phyloP scores from a whole-genome alignment of 495 filamentous ascomycete species.

The Podospora tetraspora region DNA sequence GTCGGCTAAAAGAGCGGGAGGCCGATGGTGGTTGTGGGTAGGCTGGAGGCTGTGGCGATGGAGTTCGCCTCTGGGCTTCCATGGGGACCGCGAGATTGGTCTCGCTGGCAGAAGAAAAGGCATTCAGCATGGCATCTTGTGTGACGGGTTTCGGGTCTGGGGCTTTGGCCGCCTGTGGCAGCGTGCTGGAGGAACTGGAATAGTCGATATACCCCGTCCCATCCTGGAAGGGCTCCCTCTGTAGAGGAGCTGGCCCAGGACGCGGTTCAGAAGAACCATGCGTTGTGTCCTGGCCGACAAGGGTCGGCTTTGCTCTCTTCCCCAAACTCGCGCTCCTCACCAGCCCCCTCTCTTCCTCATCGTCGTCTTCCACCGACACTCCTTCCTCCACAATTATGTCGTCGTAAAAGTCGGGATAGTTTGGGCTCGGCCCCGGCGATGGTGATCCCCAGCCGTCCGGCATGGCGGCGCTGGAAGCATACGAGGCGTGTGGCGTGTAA shows the following conservation, averaged over 20 bases:
- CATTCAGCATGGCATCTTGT: conserved; percentile 39
- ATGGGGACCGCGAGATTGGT: conserved; percentile 32
- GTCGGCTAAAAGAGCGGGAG: conserved; percentile 34
- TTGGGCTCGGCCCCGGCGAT: conserved; percentile 39
- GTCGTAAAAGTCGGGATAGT: conserved; percentile 43
- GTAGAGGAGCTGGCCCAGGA: conserved; percentile 33
- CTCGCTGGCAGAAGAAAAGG: conserved; percentile 40
- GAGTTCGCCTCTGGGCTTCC: conserved; percentile 19
- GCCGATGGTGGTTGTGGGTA: background rate
- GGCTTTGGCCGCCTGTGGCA: conserved; percentile 22
- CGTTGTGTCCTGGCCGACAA: conserved; percentile 52
- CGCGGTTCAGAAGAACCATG: conserved; percentile 19
- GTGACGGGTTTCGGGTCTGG: conserved; percentile 27
- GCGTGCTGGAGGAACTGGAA: conserved; percentile 38
- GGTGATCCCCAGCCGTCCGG: conserved; percentile 59
- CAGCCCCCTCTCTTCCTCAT: conserved; percentile 56
- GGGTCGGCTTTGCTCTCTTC: conserved; percentile 63
- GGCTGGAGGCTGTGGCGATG: conserved; percentile 27
- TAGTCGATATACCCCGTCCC: conserved; percentile 43
- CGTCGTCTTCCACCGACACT: conserved; percentile 44
- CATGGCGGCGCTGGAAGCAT: conserved; percentile 76
- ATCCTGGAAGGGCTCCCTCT: conserved; percentile 31
- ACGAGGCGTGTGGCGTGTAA: conserved; percentile 53
- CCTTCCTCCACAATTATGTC: conserved; percentile 47
- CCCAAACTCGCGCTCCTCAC: conserved; percentile 77